phyloP scores from a whole-genome alignment of 352 stramenopile genomes.

The Phytopythium oedochilum region DNA sequence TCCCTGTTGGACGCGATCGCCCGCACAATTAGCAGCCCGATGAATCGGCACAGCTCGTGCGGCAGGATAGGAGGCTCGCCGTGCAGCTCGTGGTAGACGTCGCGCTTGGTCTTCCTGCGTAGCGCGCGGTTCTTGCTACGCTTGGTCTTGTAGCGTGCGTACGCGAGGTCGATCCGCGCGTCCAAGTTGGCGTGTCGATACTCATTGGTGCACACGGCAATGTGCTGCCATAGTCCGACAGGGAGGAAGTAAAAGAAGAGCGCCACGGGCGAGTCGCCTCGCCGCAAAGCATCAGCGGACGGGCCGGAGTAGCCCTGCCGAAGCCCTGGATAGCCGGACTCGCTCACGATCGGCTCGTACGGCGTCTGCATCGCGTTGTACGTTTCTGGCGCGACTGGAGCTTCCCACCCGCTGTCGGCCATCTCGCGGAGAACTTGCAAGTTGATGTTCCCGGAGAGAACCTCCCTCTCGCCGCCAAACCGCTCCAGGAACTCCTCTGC shows the following conservation, averaged over 20 bases:
- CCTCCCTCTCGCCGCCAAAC: background rate
- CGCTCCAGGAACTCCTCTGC: background rate
- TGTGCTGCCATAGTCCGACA: background rate
- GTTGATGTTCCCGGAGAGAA: background rate
- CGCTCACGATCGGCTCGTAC: background rate
- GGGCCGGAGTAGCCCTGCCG: background rate
- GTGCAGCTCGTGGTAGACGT: background rate
- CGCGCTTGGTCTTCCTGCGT: background rate
- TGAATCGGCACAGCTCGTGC: slow-evolving; percentile 8
- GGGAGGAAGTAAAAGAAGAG: background rate
- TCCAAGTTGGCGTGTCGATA: background rate
- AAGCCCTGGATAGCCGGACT: background rate
- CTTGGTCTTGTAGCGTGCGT: background rate
- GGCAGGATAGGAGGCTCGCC: background rate
- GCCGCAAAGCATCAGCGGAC: background rate
- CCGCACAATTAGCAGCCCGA: slow-evolving; percentile 3
- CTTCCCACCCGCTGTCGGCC: background rate
- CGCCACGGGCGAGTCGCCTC: background rate
- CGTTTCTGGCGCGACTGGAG: background rate
- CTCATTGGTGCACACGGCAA: background rate
- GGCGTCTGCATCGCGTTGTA: background rate
- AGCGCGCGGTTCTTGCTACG: background rate
- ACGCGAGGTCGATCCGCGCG: background rate
- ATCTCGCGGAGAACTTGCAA: background rate
- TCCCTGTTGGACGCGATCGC: slow-evolving; percentile 11